Evolutionary conservation across 2,329 filamentous ascomycete genomes (phyloP).

Genomic region (Diatrype stigma): DNA sequence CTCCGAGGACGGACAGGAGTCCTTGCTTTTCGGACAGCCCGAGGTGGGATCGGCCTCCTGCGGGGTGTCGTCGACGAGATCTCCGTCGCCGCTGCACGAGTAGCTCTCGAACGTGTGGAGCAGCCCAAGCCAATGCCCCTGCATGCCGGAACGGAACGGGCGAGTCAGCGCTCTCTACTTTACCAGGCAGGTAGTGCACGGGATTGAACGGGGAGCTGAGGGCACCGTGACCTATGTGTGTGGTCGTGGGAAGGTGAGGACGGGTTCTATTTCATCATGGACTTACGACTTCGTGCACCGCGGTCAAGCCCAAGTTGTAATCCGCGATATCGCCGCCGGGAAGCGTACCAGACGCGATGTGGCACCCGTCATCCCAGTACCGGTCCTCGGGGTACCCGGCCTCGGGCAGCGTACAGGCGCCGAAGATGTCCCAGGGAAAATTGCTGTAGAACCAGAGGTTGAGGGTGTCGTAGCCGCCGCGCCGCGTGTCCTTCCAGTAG

Average conservation of each 20-base stretch:
- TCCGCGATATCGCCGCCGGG: constrained; percentile 8
- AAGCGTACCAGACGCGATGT: constrained; percentile 12
- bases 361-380: constrained; percentile 6
- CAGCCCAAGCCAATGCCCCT: constrained; percentile 33
- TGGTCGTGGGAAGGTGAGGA: too few relatives aligned
- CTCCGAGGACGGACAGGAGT: constrained; percentile 2
- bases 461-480: constrained; percentile 4
- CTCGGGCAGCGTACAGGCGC: constrained; percentile 5
- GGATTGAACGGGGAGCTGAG: background rate
- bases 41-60: constrained; percentile 21
- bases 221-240: too few relatives aligned
- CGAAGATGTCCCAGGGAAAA: constrained; percentile 7
- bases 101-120: constrained; percentile 32
- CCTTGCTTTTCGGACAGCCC: constrained; percentile 2
- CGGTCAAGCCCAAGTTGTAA: constrained; percentile 27
- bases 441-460: constrained; percentile 11
- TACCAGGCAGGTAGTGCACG: background rate
- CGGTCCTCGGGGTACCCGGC: constrained; percentile 4
- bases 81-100: constrained; percentile 25
- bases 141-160: background rate
- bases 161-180: background rate
- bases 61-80: constrained; percentile 32
- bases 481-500: constrained; percentile 1
- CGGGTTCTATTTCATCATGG: too few relatives aligned
- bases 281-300: constrained; percentile 26